Evolutionary conservation across 805 yeast species (phyloP).

Genomic region (Monosporozyma yasuniensis): DNA sequence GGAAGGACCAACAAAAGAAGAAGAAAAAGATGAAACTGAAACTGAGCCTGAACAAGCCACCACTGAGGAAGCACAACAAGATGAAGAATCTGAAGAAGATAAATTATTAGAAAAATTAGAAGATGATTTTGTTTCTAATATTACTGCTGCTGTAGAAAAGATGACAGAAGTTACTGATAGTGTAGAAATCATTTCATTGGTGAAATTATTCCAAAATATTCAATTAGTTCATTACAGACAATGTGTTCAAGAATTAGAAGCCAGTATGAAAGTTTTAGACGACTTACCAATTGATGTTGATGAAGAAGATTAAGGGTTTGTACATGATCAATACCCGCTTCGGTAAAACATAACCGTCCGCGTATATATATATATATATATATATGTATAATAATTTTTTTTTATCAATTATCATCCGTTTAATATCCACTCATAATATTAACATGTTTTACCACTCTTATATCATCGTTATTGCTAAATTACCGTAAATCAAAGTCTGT

Average conservation of each 20-base stretch:
- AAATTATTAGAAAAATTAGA: constrained; percentile 50
- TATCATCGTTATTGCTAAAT: too few species aligned
- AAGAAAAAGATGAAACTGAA: background rate
- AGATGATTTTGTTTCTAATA: constrained; percentile 73
- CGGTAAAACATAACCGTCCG: background rate
- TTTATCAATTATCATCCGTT: background rate
- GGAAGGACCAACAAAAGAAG: too few species aligned
- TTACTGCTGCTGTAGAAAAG: constrained; percentile 67
- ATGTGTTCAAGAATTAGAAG: constrained; percentile 41
- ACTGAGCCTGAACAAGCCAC: background rate
- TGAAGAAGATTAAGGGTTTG: background rate
- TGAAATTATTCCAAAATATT: constrained; percentile 59
- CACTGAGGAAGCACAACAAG: too few species aligned
- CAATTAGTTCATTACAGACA: constrained; percentile 57
- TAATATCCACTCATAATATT: too few species aligned
- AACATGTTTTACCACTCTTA: too few species aligned
- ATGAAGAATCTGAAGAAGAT: constrained; percentile 23
- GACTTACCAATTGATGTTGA: constrained; percentile 12
- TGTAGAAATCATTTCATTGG: constrained; percentile 50
- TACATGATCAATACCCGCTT: too few species aligned
- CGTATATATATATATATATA: background rate
- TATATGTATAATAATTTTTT: too few species aligned
- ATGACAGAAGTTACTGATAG: constrained; percentile 69
- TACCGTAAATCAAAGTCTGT: too few species aligned
- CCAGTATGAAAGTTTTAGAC: constrained; percentile 36